Evolutionary conservation across 2,329 filamentous ascomycete species (phyloP), one percentile per base, ranked within the genome.

Genomic region (Lachnellula suecica): DNA sequence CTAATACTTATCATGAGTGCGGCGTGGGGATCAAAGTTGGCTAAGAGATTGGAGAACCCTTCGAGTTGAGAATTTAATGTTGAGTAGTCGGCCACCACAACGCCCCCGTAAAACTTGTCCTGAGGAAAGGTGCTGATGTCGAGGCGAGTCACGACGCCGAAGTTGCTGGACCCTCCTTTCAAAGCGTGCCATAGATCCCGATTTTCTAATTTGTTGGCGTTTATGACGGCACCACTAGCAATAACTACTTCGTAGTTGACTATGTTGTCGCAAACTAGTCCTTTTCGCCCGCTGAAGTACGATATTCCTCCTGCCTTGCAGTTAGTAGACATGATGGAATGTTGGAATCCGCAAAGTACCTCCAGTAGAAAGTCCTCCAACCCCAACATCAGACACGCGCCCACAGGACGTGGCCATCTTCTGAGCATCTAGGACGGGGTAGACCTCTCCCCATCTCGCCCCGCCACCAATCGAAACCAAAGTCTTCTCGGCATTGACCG

Each of bases 111-210:
- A 42, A 58, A 47, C 6, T 49, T 23, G 51, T 52, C 48, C 54
- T 52, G 44, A 37, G 48, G 35, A 50, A 70, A 0, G 72, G 72
- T 54, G 72, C 4, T 66, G 10, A 80, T 63, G 15, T 73, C 63
- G 58, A 76, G 78, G 9, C 68, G 67, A 10, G 75, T 75, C n/a
- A 79, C 72, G 50, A 79, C 71, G 41, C 79, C 80, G 55, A 77
- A 82, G 61, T 80, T 82, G 64, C 74, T 80, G 19, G 77, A 74
- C n/a, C 81, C 81, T 8, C 80, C 81, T 48, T 76, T 76, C 4
- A 84, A 70, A 0, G 76, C 79, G 58, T 69, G 70, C 65, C 71
- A 82, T 6, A 84, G 68, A 50, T 82, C 79, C 0, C 70, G 51
- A 54, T 83, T 68, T 11, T 67, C 61, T 0, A 59, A 61, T 4